Evolutionary conservation across 2,329 filamentous ascomycete genomes (phyloP).

Genomic region (Plectosphaerella cucumerina): DNA sequence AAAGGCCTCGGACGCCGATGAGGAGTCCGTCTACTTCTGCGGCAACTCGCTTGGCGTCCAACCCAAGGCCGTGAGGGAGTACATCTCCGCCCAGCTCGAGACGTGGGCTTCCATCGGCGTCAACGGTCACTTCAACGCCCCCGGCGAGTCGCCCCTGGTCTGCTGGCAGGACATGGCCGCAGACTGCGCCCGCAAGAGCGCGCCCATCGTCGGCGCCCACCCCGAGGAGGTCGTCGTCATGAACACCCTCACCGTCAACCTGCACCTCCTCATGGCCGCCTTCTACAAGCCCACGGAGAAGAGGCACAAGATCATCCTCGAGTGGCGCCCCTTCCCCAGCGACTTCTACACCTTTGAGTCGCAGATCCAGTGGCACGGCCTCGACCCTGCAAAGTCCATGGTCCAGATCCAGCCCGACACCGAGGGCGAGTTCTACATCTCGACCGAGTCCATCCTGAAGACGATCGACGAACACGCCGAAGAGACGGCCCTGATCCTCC

Average conservation of each 20-base stretch:
- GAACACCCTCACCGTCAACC: constrained; percentile 79
- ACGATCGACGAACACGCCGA: constrained; percentile 65
- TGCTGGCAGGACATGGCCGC: constrained; percentile 79
- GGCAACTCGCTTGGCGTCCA: constrained; percentile 78
- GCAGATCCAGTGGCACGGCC: constrained; percentile 68
- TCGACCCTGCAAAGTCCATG: constrained; percentile 64
- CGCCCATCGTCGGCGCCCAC: constrained; percentile 70
- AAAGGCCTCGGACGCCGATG: constrained; percentile 23
- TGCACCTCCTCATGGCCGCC: constrained; percentile 78
- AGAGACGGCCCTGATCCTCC: constrained; percentile 63
- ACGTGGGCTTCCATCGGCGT: constrained; percentile 85
- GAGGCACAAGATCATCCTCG: constrained; percentile 77
- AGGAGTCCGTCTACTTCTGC: constrained; percentile 65
- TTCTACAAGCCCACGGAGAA: constrained; percentile 69
- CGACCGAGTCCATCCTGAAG: constrained; percentile 60
- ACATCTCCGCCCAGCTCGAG: constrained; percentile 69
- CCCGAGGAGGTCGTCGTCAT: constrained; percentile 77
- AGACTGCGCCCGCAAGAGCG: constrained; percentile 64
- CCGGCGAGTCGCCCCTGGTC: constrained; percentile 63
- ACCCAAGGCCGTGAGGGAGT: constrained; percentile 59
- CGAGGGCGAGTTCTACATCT: constrained; percentile 48
- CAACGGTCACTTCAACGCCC: constrained; percentile 71
- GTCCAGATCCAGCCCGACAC: constrained; percentile 64
- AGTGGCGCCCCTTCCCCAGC: constrained; percentile 86
- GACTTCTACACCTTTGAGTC: constrained; percentile 84